phyloP scores from a whole-genome alignment of 148 eudicot genomes.

The Rhododendron griersonianum region DNA sequence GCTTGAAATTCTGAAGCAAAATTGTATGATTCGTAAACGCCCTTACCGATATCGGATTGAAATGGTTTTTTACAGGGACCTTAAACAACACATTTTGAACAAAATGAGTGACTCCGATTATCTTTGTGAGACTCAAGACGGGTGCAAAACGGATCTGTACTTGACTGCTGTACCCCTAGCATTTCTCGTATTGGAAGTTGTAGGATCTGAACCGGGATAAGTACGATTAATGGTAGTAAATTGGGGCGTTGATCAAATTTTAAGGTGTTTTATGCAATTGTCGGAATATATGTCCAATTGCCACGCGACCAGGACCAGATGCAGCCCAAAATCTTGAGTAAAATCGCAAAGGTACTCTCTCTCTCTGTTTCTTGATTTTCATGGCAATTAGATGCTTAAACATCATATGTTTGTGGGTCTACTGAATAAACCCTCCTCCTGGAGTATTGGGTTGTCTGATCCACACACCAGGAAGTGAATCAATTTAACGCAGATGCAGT shows the following conservation, averaged over 20 bases:
- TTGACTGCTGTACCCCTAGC: too few relatives aligned
- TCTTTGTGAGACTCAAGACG: too few relatives aligned
- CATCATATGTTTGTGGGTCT: background rate
- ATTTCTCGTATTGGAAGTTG: background rate
- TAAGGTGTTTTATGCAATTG: background rate
- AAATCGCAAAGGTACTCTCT: background rate
- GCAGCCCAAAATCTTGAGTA: background rate
- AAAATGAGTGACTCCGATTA: too few relatives aligned
- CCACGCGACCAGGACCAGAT: background rate
- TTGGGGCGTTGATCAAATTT: background rate
- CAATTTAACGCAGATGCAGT: background rate
- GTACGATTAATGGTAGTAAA: background rate
- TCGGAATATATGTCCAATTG: background rate
- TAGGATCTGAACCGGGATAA: background rate
- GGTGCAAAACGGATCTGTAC: too few relatives aligned
- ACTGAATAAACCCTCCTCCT: background rate
- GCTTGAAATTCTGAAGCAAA: too few relatives aligned
- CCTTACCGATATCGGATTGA: too few relatives aligned
- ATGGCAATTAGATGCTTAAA: background rate
- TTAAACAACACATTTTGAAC: too few relatives aligned
- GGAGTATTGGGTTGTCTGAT: background rate
- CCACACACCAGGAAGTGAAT: background rate
- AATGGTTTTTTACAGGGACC: too few relatives aligned
- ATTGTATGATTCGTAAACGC: too few relatives aligned
- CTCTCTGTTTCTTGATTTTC: background rate